Conservation (phyloP, 2,329 filamentous ascomycete genomes). For the Dichotomopilus funicola region DNA sequence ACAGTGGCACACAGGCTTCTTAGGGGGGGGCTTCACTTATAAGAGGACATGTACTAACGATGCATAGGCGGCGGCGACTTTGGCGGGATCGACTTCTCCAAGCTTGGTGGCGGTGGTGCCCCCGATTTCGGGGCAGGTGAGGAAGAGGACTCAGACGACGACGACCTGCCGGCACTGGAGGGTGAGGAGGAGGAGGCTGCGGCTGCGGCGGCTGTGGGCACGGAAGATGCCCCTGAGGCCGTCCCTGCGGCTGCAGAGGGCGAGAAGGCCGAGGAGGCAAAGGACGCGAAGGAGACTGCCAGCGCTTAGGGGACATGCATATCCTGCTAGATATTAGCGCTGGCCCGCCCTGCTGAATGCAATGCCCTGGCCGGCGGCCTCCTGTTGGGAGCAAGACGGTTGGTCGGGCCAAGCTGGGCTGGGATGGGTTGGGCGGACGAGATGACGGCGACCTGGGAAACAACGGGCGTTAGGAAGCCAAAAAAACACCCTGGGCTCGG, state of each 20-base stretch:
- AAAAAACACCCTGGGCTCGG: neutral
- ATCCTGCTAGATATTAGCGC: neutral
- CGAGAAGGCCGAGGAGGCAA: constrained; percentile 32
- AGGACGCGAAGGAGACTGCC: constrained; percentile 27
- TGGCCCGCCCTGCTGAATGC: neutral
- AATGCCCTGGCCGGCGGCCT: no score
- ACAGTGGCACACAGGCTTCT: no score
- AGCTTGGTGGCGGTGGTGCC: constrained; percentile 62
- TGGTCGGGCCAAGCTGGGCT: no score
- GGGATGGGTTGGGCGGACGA: no score
- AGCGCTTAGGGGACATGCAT: neutral
- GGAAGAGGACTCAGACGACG: constrained; percentile 61
- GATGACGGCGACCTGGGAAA: no score
- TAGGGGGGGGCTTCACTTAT: no score
- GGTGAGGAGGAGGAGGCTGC: constrained; percentile 48
- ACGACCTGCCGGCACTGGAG: constrained; percentile 81
- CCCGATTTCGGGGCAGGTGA: constrained; percentile 42
- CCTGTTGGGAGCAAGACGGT: no score
- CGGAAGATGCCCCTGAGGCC: constrained; percentile 28
- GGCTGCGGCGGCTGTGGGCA: constrained; percentile 32
- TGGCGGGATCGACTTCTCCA: constrained; percentile 82
- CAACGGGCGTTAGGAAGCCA: no score
- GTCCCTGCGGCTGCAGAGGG: constrained; percentile 23
- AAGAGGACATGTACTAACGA: no score
- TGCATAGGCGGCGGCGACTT: constrained; percentile 25